These are phyloP conservation scores for Neonectria coccinea DNA, from an alignment of 2,329 filamentous ascomycete genomes.

Conservation along the genomic window DNA sequence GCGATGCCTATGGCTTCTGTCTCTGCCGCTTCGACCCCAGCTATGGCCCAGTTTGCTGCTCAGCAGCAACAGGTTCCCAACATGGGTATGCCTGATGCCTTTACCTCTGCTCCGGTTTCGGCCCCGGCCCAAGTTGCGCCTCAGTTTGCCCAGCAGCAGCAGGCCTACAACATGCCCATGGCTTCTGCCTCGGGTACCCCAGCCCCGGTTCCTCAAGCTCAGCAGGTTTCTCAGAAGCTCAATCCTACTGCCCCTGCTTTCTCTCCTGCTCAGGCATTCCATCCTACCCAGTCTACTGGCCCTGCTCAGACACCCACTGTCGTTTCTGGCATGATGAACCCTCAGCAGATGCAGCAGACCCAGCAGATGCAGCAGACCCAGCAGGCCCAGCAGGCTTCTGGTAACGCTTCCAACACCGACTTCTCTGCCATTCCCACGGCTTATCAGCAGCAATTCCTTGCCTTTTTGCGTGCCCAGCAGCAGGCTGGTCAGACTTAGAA, in stretches of 20 bases:
- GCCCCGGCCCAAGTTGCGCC: background rate
- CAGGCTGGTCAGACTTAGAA: background rate
- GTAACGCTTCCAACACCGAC: background rate
- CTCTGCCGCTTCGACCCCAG: too few relatives aligned
- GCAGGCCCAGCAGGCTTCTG: background rate
- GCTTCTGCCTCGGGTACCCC: background rate
- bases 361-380: background rate
- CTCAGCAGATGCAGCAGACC: background rate
- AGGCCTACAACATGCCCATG: background rate
- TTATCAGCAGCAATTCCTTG: background rate
- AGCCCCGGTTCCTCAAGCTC: background rate
- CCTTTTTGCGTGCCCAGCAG: background rate
- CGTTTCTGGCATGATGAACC: background rate
- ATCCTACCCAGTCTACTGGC: background rate
- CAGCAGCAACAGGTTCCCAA: background rate
- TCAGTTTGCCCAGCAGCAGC: slow-evolving; percentile 3
- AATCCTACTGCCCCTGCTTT: background rate
- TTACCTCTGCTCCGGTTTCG: background rate
- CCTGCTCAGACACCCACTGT: background rate
- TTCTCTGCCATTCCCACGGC: background rate
- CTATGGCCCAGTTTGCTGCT: too few relatives aligned
- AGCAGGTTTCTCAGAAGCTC: background rate
- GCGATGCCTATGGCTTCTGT: too few relatives aligned
- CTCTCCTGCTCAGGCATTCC: background rate
- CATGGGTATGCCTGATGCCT: background rate